Base-by-base conservation (phyloP, 805 yeast genomes). In the Metschnikowia henanensis region DNA sequence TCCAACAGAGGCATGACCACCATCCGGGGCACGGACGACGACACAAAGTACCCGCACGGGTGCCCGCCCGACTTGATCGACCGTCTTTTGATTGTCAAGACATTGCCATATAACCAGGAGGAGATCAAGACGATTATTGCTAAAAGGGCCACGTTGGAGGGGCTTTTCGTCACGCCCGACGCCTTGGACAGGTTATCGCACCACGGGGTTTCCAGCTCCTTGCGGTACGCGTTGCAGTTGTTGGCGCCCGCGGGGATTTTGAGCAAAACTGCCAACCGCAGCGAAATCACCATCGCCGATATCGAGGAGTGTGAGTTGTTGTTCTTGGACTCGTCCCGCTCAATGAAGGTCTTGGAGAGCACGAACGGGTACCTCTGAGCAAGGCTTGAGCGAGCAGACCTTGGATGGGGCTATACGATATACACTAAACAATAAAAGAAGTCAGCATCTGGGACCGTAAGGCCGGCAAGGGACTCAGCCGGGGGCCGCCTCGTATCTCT, bases 21-120 rank as follows among this genome's bases (percentile, higher is more conserved):
- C 2, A 86, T 95, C 20, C 80, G 95, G 56, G 99, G 99, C 34
- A 85, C 97, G 6, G 83, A 76, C 23, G 87, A 82, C 47, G 95
- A 85, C 57, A 75, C 81, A 37, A 78, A 78, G 47, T 84, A 96
- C 16, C 97, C 99, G 35, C 99, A 94, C 63, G 99, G 99, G 30
- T 81, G 92, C 51, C 99, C 99, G 23, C 85, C 96, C 10, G 99
- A 94, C 71, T 76, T 94, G 61, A 75, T 91, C 48, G 99, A 94
- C 68, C 76, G 99, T 55, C 73, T 92, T 51, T 80, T 94, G 56
- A 94, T 94, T 59, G 90, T 94, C 36, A 83, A 95, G 66, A 94
- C 99, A 5, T 74, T 87, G 50, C 90, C 95, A n/a, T 94, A 94
- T 73, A 75, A 75, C 47, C 81, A 76, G 49, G 90, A 83, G 25